Percentiles rank a stretch among this genome's conserved stretches.
Evolutionary conservation across 208 protist genomes (phyloP).

Genomic region (Naegleria fowleri): DNA sequence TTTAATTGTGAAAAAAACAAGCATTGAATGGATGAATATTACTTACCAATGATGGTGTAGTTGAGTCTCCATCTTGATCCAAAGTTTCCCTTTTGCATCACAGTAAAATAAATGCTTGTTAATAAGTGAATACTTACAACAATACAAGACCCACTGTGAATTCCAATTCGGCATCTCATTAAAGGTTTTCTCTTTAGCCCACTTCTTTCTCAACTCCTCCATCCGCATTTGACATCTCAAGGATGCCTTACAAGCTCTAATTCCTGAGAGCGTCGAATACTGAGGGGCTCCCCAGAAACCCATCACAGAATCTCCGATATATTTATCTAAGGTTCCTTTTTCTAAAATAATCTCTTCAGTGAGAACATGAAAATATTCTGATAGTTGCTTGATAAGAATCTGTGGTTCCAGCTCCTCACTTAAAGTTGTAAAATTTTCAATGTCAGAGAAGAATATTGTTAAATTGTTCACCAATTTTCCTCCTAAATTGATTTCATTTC

Average conservation of each 20-base stretch:
- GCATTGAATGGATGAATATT: no score
- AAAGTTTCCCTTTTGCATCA: background rate
- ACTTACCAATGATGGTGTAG: background rate
- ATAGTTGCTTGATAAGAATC: background rate
- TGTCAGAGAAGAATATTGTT: constrained; percentile 5
- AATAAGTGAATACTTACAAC: background rate
- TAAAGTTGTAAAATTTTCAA: background rate
- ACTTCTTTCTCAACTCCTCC: background rate
- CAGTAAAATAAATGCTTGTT: no score
- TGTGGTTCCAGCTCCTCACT: background rate
- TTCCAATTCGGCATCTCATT: background rate
- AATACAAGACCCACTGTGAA: background rate
- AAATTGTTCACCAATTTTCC: background rate
- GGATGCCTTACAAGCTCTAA: background rate
- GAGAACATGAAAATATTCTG: background rate
- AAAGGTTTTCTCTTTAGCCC: background rate
- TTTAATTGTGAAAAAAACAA: no score
- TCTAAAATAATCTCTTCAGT: background rate
- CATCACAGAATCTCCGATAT: background rate
- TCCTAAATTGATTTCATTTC: background rate
- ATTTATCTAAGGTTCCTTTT: background rate
- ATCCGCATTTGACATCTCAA: background rate
- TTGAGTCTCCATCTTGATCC: background rate
- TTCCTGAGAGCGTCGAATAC: background rate
- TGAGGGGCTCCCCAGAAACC: background rate